phyloP scores from a whole-genome alignment of 371 early-diverging fungal genomes.

The Coemansia sp. region DNA sequence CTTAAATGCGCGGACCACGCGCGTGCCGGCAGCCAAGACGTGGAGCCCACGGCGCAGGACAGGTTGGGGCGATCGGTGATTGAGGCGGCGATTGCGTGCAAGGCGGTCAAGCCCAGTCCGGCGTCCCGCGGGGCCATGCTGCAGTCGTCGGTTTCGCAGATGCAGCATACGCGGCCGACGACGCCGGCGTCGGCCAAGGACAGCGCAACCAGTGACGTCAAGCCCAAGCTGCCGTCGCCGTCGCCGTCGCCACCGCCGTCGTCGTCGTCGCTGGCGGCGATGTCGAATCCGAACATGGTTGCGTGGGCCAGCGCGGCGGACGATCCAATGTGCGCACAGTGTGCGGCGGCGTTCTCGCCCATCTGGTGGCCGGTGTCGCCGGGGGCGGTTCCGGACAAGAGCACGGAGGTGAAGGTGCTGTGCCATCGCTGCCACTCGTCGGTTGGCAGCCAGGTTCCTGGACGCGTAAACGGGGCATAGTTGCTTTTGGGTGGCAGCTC shows the following conservation, averaged over 20 bases:
- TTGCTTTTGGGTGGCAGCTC: too few species aligned
- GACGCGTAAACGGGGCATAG: too few species aligned
- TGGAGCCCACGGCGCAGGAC: conserved; percentile 18
- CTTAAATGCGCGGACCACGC: conserved; percentile 18
- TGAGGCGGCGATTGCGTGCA: conserved; percentile 22
- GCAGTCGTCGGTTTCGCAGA: conserved; percentile 4
- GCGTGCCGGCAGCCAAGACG: background rate
- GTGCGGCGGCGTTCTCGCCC: conserved; percentile 27
- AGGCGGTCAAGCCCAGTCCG: conserved; percentile 1
- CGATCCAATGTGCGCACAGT: conserved; percentile 25
- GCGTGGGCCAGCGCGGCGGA: conserved; percentile 24
- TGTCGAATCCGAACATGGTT: conserved; percentile 3
- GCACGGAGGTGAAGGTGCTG: conserved; percentile 12
- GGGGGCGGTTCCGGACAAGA: background rate
- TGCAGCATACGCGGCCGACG: background rate
- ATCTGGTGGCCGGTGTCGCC: conserved; percentile 42
- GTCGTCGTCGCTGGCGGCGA: background rate
- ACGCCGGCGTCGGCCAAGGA: conserved; percentile 2
- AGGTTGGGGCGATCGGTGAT: conserved; percentile 10
- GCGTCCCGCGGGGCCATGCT: conserved; percentile 15
- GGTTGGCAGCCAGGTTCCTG: background rate
- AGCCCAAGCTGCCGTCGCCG: conserved; percentile 2
- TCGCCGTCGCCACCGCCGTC: background rate
- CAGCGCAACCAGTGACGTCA: background rate
- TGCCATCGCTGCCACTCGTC: conserved; percentile 41